Evolutionary conservation across 139 green algal species (phyloP), one percentile per base, ranked within the genome.

Genomic region (Dunaliella sp.): DNA sequence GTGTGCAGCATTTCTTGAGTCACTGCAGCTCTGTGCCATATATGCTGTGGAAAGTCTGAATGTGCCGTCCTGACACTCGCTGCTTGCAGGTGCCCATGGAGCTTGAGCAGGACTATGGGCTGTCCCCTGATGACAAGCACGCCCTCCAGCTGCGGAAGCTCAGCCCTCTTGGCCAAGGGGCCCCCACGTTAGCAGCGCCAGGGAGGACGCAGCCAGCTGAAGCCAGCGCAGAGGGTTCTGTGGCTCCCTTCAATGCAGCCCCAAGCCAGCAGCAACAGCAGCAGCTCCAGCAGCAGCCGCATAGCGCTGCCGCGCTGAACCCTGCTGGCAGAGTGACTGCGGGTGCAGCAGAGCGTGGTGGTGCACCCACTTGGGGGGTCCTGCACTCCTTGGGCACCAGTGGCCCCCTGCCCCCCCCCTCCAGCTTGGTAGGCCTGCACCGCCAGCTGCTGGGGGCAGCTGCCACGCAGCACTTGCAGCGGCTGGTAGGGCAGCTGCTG

Each of bases 401-500:
- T 33, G 74, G 24, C 22, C 32, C 24, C 31, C 33, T 36, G 3
- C 33, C 25, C 76, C 38, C 24, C 36, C 34, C 24, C 2, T 31
- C 25, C 81, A 77, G 37, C 75, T 77, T 90, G 7, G 58, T 89
- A 31, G 58, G 32, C 32, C 30, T 87, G 24, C 25, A 82, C 77
- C 35, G 88, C n/a, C 79, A 83, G 80, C 85, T 86, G 38, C 90
- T 94, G 76, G 32, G 25, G 3, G 36, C 76, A 0, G 93, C 92
- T 1, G 90, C 92, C 0, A 84, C 89, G 21, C 65, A 84, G 34
- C 94, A 97, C 82, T 81, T 97, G 72, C 88, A 87, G 32, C 86
- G 87, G 0, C 65, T 96, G n/a, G 91, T 94, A 32, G 36, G 30
- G 73, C 93, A 96, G 92, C 92, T 95, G 57, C 90, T 97, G 82